Base-by-base conservation (phyloP, 1,284 basidiomycete genomes). In the Irpex sp. region DNA sequence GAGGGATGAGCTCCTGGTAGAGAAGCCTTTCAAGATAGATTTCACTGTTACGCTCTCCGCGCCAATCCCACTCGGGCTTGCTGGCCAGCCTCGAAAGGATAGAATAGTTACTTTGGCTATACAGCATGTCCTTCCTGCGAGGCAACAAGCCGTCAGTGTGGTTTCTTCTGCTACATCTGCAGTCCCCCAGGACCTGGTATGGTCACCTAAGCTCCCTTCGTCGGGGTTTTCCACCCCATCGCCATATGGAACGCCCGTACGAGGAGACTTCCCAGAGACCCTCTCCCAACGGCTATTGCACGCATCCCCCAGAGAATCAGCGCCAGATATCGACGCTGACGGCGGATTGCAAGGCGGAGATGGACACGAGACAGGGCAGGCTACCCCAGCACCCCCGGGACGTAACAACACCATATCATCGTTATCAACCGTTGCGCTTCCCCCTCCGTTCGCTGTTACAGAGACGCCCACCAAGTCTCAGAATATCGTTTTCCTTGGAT, bases 81-180 rank as follows among this genome's bases (percentile, higher is more conserved):
- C 70, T 6, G 74, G 72, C 47, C 73, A 71, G 54, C 69, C 71
- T 1, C 70, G 74, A 26, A 75, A 76, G 19, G 71, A 73, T 36
- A 79, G 85, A 5, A 70, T 79, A 5, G 66, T 90, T 17, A 76
- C 75, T 8, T 73, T 92, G 21, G 87, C 81, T 8, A 78, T 91
- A 4, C 91, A 93, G 68, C 88, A 90, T 68, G 74, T 88, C 9
- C 79, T 81, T 51, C 77, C 79, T 17, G 77, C 76, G 48, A 77
- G 73, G 3, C 66, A 72, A 5, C 68, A 68, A 3, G 55, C 63
- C 1, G 62, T 65, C n/a, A 64, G 64, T 1, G 62, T 66, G 6
- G 15, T 66, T 38, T 64, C 70, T 56, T 65, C 68, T 8, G 62
- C 67, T 7, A 66, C 66, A 15, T 58, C 60, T 2, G 61, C 65